A percentile compares a stretch with the other conserved stretches of the same genome.
phyloP scores from a whole-genome alignment of 1,139 yeast genomes.

The Lodderomyces elongisporus region DNA sequence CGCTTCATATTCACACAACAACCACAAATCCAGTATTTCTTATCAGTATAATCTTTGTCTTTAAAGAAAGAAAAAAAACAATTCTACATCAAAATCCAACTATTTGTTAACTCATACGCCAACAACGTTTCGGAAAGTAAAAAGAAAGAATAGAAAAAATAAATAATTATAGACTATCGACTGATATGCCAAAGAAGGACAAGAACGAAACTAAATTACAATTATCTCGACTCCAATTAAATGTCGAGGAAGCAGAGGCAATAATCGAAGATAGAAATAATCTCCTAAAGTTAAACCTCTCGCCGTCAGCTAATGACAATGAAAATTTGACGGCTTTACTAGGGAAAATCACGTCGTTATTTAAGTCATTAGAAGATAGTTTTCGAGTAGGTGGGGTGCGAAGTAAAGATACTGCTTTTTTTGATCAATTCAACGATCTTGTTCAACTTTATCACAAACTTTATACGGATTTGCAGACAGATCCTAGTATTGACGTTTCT shows the following conservation, averaged over 20 bases:
- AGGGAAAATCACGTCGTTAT: constrained; percentile 27
- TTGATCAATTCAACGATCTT: constrained; percentile 15
- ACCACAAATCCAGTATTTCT: no score
- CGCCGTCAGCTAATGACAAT: constrained; percentile 52
- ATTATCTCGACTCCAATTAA: constrained; percentile 13
- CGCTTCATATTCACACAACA: no score
- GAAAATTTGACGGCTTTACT: constrained; percentile 45
- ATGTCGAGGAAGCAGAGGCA: constrained; percentile 34
- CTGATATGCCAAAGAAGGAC: no score
- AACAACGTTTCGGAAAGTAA: no score
- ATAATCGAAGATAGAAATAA: constrained; percentile 49
- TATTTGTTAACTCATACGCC: no score
- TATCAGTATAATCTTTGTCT: no score
- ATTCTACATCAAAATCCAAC: no score
- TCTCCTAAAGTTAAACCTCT: constrained; percentile 38
- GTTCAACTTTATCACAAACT: constrained; percentile 19
- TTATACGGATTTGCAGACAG: constrained; percentile 21
- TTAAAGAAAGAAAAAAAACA: no score
- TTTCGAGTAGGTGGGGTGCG: constrained; percentile 4
- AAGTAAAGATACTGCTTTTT: constrained; percentile 7
- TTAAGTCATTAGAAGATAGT: constrained; percentile 32
- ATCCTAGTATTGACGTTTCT: constrained; percentile 27
- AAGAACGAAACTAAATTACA: no score
- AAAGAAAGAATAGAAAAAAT: no score
- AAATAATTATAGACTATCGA: no score